Evolutionary conservation across 306 rosid genomes (phyloP), one percentile per base, ranked within the genome.

Genomic region (Castanea mollissima): DNA sequence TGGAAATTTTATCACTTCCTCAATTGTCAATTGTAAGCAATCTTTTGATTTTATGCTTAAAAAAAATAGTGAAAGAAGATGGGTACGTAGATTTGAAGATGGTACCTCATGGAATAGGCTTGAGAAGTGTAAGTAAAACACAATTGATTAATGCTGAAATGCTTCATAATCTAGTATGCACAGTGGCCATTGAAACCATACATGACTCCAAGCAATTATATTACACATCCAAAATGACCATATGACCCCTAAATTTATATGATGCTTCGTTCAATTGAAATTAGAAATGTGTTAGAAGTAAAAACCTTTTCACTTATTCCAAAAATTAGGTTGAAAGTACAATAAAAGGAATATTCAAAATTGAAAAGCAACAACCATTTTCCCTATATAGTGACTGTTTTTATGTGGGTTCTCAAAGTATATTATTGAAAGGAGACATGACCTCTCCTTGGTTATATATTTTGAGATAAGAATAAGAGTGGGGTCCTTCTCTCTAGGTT

Each of bases 301-400:
- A 60, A 81, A 80, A 79, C 34, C 69, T 80, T 87, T 85, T 91
- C 84, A 88, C 90, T 85, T 78, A 21, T 52, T 18, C 19, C 77
- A 76, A 74, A 73, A 79, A 77, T 57, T 72, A 59, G 80, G 82
- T 77, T 63, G 72, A 72, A 87, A 85, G 92, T 90, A 92, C 93
- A 87, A 79, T 19, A 78, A 81, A 87, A 58, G 86, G 94, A 87
- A 92, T 88, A 87, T 88, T 92, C 87, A 90, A 88, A 72, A 63
- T 80, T 76, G 77, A 75, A 92, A 92, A 90, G 92, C 87, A 83
- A 85, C 80, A 59, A 51, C 83, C 29, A 90, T 87, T 88, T 87
- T 87, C 82, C 82, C 69, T 80, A 71, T 78, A 77, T 80, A 78
- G 87, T 82, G 86, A 82, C 73, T 72, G 65, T 78, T 78, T 74